Evolutionary conservation across 1,139 yeast species (phyloP).

Genomic region (Magnusiomyces suaveolens): DNA sequence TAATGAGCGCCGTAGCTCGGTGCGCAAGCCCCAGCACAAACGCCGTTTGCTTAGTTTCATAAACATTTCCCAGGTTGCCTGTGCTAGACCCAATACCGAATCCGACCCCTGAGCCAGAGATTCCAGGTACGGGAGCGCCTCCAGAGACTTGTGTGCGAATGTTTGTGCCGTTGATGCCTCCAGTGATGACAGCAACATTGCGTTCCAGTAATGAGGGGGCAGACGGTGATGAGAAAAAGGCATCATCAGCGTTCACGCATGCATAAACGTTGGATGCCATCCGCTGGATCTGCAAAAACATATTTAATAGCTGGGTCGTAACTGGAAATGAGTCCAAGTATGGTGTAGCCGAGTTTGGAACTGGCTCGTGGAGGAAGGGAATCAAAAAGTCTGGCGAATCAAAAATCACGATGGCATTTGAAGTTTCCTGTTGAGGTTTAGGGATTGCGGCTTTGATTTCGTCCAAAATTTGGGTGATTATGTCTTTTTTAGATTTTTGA

Average conservation of each 20-base stretch:
- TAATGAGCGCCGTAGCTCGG: slow-evolving; percentile 42
- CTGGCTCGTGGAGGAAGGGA: background rate
- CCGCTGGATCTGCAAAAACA: background rate
- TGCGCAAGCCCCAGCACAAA: slow-evolving; percentile 37
- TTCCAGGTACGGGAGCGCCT: background rate
- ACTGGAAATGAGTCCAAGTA: background rate
- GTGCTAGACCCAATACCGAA: background rate
- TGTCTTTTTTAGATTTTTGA: background rate
- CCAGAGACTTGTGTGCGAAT: background rate
- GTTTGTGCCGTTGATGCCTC: background rate
- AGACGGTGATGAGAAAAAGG: background rate
- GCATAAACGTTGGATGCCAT: background rate
- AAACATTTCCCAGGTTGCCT: background rate
- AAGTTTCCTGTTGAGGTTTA: background rate
- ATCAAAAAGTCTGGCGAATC: slow-evolving; percentile 4
- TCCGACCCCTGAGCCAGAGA: background rate
- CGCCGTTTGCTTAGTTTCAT: background rate
- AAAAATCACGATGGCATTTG: background rate
- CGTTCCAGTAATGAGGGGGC: background rate
- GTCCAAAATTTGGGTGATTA: background rate
- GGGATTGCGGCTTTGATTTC: background rate
- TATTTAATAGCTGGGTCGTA: background rate
- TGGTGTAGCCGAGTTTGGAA: background rate
- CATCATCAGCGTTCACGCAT: background rate
- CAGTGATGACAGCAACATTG: background rate